These are phyloP conservation scores for Serendipita vermifera DNA, from an alignment of 768 basidiomycete species.

Conservation along the genomic window DNA sequence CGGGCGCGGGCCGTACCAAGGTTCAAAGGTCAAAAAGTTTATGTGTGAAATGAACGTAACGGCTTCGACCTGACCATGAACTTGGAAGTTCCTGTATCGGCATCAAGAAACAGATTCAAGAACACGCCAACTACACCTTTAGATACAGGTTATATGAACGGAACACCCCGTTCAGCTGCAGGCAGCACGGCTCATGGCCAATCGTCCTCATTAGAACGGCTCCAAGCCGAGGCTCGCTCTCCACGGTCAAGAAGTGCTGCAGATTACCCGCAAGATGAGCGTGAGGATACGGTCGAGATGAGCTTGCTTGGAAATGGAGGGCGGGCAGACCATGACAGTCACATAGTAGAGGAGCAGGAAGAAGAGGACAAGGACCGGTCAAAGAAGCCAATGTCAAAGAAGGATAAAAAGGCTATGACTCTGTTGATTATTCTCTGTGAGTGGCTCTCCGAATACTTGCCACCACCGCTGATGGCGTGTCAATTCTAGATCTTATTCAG, in stretches of 20 bases:
- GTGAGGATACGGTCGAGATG: conserved; percentile 3
- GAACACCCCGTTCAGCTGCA: no score
- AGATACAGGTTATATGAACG: no score
- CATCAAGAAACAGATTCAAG: conserved; percentile 1
- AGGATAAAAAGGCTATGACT: conserved; percentile 75
- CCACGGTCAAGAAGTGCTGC: background rate
- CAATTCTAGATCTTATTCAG: conserved; percentile 40
- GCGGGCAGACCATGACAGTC: background rate
- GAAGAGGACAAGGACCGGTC: conserved; percentile 1
- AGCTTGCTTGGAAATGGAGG: background rate
- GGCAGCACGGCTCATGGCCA: background rate
- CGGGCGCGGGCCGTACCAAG: no score
- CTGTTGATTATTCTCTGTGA: conserved; percentile 78
- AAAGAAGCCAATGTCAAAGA: conserved; percentile 36
- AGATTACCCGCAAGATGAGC: background rate
- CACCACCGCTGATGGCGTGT: background rate
- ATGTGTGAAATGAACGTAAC: no score
- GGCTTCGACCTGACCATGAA: conserved; percentile 1
- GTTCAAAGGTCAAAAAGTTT: no score
- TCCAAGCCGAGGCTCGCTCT: background rate
- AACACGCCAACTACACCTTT: no score
- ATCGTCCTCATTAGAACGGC: background rate
- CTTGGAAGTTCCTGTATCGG: background rate
- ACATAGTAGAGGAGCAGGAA: background rate
- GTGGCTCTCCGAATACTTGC: conserved; percentile 24